A percentile compares a stretch with the other conserved stretches of the same genome.
phyloP scores from a whole-genome alignment of 2,329 filamentous ascomycete genomes.

The Colletotrichum sp. region DNA sequence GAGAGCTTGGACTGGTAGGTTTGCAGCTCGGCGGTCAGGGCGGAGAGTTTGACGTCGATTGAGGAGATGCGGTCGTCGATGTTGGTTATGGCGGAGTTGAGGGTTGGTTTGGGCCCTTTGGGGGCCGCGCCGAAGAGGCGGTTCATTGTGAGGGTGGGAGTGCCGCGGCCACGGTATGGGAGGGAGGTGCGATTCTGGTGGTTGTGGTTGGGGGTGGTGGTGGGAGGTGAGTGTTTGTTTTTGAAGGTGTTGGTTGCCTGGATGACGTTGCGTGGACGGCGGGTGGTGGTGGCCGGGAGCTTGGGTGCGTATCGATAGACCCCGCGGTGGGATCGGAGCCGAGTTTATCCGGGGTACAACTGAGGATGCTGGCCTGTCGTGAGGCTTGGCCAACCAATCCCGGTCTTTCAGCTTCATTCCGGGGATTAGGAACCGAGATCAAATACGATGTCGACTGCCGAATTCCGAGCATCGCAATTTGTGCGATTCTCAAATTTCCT shows the following conservation, averaged over 20 bases:
- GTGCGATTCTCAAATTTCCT: neutral
- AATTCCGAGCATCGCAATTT: neutral
- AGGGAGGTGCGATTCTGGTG: neutral
- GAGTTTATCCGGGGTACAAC: neutral
- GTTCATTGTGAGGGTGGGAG: slow-evolving; percentile 69
- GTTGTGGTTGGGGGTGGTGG: neutral
- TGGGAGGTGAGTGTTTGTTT: neutral
- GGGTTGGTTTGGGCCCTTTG: slow-evolving; percentile 87
- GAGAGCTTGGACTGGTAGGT: slow-evolving; percentile 86
- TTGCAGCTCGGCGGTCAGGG: slow-evolving; percentile 87
- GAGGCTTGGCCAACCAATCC: neutral
- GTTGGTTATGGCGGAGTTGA: slow-evolving; percentile 82
- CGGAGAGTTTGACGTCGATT: slow-evolving; percentile 93
- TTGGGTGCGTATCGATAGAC: slow-evolving; percentile 11
- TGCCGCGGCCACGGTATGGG: too few species aligned
- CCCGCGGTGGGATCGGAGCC: neutral
- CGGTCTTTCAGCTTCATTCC: neutral
- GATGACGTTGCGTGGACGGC: slow-evolving; percentile 1
- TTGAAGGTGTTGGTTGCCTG: neutral
- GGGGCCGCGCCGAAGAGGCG: slow-evolving; percentile 91
- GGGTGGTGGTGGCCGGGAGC: neutral
- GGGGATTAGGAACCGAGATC: neutral
- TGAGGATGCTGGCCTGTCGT: neutral
- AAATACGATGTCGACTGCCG: neutral
- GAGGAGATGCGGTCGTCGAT: slow-evolving; percentile 84